Conservation (phyloP, 495 filamentous ascomycete genomes). For the Clohesyomyces aquaticus region DNA sequence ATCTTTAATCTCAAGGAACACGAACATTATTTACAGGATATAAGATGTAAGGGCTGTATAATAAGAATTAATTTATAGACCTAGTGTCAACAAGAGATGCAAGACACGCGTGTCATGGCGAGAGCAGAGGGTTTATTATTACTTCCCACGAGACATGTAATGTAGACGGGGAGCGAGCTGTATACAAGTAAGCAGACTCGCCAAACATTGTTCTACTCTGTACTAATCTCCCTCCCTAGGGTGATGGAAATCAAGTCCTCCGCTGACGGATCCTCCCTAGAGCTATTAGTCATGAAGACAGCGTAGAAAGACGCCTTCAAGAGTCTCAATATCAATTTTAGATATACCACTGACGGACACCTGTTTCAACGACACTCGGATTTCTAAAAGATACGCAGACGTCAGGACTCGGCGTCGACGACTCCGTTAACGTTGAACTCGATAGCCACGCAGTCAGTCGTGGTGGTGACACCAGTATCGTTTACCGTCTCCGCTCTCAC, state of each 20-base stretch:
- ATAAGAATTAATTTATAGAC: conserved; percentile 30
- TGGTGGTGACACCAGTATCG: neutral
- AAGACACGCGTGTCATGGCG: conserved; percentile 16
- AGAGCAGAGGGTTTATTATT: conserved; percentile 26
- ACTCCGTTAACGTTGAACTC: too few relatives aligned
- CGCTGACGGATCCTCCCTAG: conserved; percentile 24
- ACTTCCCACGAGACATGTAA: conserved; percentile 37
- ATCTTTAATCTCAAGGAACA: conserved; percentile 34
- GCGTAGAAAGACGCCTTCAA: conserved; percentile 30
- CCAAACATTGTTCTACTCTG: too few relatives aligned
- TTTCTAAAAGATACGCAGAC: conserved; percentile 10
- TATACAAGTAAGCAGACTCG: conserved; percentile 30
- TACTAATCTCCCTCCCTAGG: conserved; percentile 13
- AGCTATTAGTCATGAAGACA: conserved; percentile 17
- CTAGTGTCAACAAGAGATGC: conserved; percentile 18
- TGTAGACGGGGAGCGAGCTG: conserved; percentile 28
- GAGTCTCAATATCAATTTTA: conserved; percentile 33
- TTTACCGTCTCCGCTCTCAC: neutral
- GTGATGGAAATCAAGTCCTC: conserved; percentile 7
- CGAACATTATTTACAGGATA: conserved; percentile 32
- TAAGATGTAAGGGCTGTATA: conserved; percentile 17
- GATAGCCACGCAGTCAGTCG: neutral
- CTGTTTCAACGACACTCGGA: conserved; percentile 20
- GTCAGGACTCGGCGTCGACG: neutral
- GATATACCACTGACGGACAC: conserved; percentile 32